Evolutionary conservation across 192 early-diverging fungal species (phyloP).

Genomic region (Backusella psychrophila): DNA sequence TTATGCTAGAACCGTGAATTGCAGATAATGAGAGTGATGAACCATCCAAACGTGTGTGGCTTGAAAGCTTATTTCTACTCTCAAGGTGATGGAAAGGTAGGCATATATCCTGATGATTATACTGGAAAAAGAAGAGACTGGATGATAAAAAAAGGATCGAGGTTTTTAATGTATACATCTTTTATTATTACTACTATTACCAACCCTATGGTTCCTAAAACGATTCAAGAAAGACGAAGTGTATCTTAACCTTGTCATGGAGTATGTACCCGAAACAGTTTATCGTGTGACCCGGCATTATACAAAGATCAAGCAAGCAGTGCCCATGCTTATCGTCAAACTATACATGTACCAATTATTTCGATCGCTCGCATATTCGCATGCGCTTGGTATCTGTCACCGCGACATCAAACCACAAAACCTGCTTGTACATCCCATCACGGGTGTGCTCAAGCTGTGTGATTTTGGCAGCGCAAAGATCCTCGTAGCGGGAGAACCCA

Average conservation of each 20-base stretch:
- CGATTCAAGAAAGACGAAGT: conserved; percentile 77
- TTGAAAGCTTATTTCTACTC: conserved; percentile 93
- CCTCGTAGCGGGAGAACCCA: conserved; percentile 88
- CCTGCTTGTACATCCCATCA: conserved; percentile 82
- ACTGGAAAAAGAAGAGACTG: background rate
- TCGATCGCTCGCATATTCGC: conserved; percentile 93
- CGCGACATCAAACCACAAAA: conserved; percentile 99
- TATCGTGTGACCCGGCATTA: conserved; percentile 87
- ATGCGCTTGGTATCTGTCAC: conserved; percentile 94
- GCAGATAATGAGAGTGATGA: conserved; percentile 86
- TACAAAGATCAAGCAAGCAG: conserved; percentile 83
- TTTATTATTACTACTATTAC: background rate
- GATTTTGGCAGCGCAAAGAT: conserved; percentile 98
- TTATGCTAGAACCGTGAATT: conserved; percentile 76
- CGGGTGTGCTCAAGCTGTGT: conserved; percentile 90
- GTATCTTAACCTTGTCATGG: conserved; percentile 90
- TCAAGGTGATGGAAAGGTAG: conserved; percentile 76
- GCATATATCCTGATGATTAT: background rate
- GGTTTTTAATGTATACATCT: background rate
- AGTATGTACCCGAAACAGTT: conserved; percentile 93
- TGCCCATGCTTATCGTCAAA: conserved; percentile 90
- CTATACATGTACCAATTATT: conserved; percentile 98
- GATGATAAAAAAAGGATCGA: background rate
- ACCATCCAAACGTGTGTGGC: conserved; percentile 87
- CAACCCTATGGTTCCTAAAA: background rate